Evolutionary conservation across 345 rosid genomes (phyloP), one percentile per base, ranked within the genome.

Genomic region (Aegle marmelos): DNA sequence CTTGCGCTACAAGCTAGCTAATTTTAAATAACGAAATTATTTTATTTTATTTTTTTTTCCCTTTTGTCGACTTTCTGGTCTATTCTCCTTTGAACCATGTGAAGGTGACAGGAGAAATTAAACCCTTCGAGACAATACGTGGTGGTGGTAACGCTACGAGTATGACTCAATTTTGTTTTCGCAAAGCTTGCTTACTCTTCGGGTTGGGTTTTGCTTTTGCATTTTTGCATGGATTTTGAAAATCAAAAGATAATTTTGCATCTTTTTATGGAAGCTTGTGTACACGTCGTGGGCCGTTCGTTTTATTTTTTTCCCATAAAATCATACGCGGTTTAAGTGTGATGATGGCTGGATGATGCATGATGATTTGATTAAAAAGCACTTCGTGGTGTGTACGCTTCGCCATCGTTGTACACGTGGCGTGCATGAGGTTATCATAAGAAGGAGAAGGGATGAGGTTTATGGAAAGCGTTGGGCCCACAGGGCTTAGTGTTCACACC

Each of bases 1-100:
- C 87, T 86, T 81, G 83, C 61, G 27, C 24, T 77, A 2, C 85
- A 83, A 83, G 88, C 72, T 3, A 37, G 9, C 45, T 50, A 59
- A 0, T 19, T 45, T 75, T 25, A 53, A 17, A 53, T 17, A 17
- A 53, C 17, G 17, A 53, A 17, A 0, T 45, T 0, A 14, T 14
- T 14, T 14, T 4, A 1, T 3, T 16, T 41, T 45, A 10, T 62
- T 30, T 76, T 65, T 24, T 2, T 11, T 17, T 31, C 74, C 34
- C 5, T 3, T 41, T 76, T 61, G 83, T 78, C 85, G 72, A 82
- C 82, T 70, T 76, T 80, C 36, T 69, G 59, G 75, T 84, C 79
- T n/a, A 27, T 58, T 74, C 37, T 19, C 48, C 69, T 77, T 77
- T 79, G 24, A 62, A 56, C 71, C 66, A 57, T 36, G 66, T 76